These are phyloP conservation scores for Fragosphaeria purpurea DNA, from an alignment of 2,329 filamentous ascomycete species.

Conservation along the genomic window DNA sequence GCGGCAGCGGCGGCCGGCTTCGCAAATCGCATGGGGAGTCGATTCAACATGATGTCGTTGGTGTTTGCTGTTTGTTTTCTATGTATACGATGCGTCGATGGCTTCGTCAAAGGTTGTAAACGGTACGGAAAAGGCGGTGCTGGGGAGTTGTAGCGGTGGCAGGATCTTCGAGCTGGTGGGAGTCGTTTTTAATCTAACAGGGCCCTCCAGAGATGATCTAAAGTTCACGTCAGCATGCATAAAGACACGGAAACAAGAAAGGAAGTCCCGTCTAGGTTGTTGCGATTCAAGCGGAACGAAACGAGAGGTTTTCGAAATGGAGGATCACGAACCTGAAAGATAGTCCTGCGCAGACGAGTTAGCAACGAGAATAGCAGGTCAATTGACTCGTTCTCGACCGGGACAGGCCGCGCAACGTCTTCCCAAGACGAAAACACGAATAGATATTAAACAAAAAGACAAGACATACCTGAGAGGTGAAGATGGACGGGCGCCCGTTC, in stretches of 20 bases:
- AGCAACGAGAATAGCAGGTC: slow-evolving; percentile 5
- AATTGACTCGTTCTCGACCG: neutral
- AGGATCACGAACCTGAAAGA: slow-evolving; percentile 54
- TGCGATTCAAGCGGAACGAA: neutral
- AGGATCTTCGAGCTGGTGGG: slow-evolving; percentile 7
- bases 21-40: slow-evolving; percentile 41
- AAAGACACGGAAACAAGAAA: no score
- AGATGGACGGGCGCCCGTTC: slow-evolving; percentile 74
- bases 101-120: neutral
- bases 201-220: slow-evolving; percentile 46
- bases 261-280: neutral
- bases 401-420: neutral
- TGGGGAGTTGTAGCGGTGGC: no score
- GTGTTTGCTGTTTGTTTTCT: slow-evolving; percentile 17
- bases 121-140: neutral
- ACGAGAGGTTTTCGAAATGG: neutral
- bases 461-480: slow-evolving; percentile 70
- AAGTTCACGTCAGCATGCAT: slow-evolving; percentile 3
- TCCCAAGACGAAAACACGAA: neutral
- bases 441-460: neutral
- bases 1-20: slow-evolving; percentile 28
- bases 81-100: no score
- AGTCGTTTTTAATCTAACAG: slow-evolving; percentile 32
- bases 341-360: slow-evolving; percentile 46
- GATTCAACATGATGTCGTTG: slow-evolving; percentile 43